A percentile compares a stretch with the other conserved stretches of the same genome.
phyloP scores from a whole-genome alignment of 495 filamentous ascomycete species.

The Neurospora sp. region DNA sequence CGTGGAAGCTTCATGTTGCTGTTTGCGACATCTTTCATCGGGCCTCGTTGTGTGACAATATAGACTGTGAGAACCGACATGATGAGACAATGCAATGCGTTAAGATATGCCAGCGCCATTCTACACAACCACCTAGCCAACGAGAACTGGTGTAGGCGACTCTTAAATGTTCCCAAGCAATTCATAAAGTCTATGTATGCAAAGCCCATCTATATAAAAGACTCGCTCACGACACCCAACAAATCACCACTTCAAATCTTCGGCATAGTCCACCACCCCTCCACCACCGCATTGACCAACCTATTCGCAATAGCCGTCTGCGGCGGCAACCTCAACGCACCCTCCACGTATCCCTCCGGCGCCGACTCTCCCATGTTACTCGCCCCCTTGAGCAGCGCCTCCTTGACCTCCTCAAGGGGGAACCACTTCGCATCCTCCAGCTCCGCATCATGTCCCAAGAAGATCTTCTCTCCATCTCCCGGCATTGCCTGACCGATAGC shows the following conservation, averaged over 20 bases:
- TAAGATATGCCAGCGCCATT: not conserved
- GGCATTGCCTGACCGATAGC: conserved; percentile 78
- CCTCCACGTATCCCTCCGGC: conserved; percentile 61
- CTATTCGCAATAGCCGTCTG: conserved; percentile 74
- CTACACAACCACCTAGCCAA: not conserved
- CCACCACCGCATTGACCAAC: conserved; percentile 41
- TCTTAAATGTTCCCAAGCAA: not conserved
- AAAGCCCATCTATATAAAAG: not conserved
- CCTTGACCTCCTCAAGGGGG: conserved; percentile 54
- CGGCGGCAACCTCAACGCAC: conserved; percentile 60
- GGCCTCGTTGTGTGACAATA: not conserved
- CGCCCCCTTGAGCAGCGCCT: conserved; percentile 49
- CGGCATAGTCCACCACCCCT: conserved; percentile 27
- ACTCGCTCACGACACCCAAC: not conserved
- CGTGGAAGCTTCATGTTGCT: not conserved
- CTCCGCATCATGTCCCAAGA: conserved; percentile 81
- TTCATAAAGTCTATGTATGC: not conserved
- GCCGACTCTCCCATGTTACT: conserved; percentile 54
- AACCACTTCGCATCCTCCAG: conserved; percentile 86
- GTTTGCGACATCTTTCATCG: not conserved
- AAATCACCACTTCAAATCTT: conserved; percentile 25
- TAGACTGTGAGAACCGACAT: not conserved
- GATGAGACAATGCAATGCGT: not conserved
- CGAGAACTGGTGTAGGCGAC: not conserved
- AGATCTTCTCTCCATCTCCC: conserved; percentile 65